phyloP scores from a whole-genome alignment of 1,284 basidiomycete species.

The Takashimella koratensis region DNA sequence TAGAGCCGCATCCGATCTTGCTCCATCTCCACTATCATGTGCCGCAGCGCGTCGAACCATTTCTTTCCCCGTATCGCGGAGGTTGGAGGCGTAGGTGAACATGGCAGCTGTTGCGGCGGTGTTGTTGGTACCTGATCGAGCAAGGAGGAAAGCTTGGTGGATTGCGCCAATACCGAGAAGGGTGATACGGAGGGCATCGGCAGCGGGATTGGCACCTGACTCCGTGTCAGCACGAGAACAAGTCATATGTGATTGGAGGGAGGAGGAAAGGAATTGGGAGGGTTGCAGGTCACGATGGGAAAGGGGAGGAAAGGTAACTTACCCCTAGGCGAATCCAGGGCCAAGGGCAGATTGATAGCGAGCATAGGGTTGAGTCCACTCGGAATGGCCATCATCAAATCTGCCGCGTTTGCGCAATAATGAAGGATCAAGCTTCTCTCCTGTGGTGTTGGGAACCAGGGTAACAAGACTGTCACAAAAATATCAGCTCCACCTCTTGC shows the following conservation, averaged over 20 bases:
- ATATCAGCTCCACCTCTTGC: not conserved
- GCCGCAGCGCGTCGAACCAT: conserved; percentile 31
- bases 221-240: too few relatives aligned
- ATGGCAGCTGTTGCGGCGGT: conserved; percentile 40
- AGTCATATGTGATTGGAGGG: too few relatives aligned
- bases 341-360: conserved; percentile 50
- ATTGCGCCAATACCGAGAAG: conserved; percentile 50
- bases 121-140: conserved; percentile 36
- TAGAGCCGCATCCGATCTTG: conserved; percentile 49
- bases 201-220: conserved; percentile 42
- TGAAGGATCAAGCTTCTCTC: conserved; percentile 46
- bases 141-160: conserved; percentile 50
- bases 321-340: conserved; percentile 46
- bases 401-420: conserved; percentile 47
- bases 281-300: too few relatives aligned
- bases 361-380: conserved; percentile 50
- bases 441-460: conserved; percentile 47
- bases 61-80: conserved; percentile 37
- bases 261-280: not conserved
- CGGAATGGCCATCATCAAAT: conserved; percentile 52
- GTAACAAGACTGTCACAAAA: conserved; percentile 32
- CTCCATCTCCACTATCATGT: conserved; percentile 13
- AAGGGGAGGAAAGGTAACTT: not conserved
- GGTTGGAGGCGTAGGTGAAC: conserved; percentile 22
- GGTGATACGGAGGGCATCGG: conserved; percentile 48